Base-by-base conservation (phyloP, 2,329 filamentous ascomycete genomes). In the Pseudocercospora eumusae region DNA sequence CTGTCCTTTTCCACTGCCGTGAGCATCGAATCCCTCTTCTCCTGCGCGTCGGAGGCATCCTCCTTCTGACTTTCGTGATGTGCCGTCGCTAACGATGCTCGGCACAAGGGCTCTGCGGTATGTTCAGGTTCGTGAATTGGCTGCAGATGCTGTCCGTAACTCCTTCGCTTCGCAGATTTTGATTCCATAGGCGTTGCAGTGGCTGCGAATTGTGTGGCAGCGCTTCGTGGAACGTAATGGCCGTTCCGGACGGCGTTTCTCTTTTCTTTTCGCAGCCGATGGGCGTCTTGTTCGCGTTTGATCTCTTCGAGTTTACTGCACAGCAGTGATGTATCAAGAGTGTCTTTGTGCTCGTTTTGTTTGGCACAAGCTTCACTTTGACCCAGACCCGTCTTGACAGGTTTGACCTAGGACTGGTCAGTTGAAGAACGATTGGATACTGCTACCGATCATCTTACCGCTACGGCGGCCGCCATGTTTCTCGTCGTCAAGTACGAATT, bases 231-330 rank as follows among this genome's bases (percentile, higher is more conserved):
- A 13, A 65, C 58, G 57, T 61, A 66, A 20, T 57, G 42, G 15
- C 57, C 54, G 42, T 55, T 62, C 27, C 53, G 49, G 31, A 60
- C 23, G 11, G 61, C 60, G n/a, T 61, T 52, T 49, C 62, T 60
- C 33, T 62, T 63, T 31, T 65, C 60, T 47, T 56, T 58, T 13
- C 60, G 57, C 7, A 47, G 27, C 5, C 56, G 58, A n/a, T 56
- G 45, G 15, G 54, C 54, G 31, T 69, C 66, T 59, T 68, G 61
- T 50, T 69, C 62, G 28, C 56, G 57, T 44, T 64, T 62, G 45
- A 65, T 57, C 15, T 61, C 57, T 58, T 68, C 64, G 21, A 69
- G 45, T 58, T 66, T 69, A 44, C 56, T 61, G 58, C 64, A 68
- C 33, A 69, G 57, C 57, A 67, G 40, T 31, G 58, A 54, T 36